Percentiles rank a stretch among this genome's conserved stretches.
Conservation (phyloP, 768 basidiomycete species). For the Cystofilobasidium bisporidii region DNA sequence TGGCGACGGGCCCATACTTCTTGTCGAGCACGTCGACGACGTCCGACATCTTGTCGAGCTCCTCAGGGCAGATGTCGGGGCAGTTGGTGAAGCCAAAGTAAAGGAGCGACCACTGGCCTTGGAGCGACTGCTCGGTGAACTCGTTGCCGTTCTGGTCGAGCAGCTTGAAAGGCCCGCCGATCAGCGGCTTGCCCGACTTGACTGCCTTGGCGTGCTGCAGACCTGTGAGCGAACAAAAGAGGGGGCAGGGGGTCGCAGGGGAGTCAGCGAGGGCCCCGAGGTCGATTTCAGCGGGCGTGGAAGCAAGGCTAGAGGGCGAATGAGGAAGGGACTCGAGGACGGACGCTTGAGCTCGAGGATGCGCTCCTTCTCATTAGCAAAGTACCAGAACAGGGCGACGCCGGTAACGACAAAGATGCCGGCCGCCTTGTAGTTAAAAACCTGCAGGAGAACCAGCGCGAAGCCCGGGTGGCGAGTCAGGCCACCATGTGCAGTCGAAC, state of each 20-base stretch:
- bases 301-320: background rate
- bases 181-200: slow-evolving; percentile 70
- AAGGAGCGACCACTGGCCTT: slow-evolving; percentile 72
- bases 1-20: slow-evolving; percentile 57
- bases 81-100: slow-evolving; percentile 98
- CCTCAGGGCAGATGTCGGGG: slow-evolving; percentile 96
- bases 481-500: background rate
- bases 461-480: background rate
- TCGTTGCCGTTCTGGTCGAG: slow-evolving; percentile 46
- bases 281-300: no score
- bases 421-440: slow-evolving; percentile 74
- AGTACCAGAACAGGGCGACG: slow-evolving; percentile 73
- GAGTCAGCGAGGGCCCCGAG: no score
- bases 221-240: slow-evolving; percentile 44
- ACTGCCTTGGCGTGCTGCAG: slow-evolving; percentile 56
- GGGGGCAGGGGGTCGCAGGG: background rate
- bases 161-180: slow-evolving; percentile 84
- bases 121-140: slow-evolving; percentile 73
- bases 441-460: background rate
- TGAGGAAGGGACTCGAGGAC: slow-evolving; percentile 30
- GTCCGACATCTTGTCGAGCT: slow-evolving; percentile 84
- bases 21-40: slow-evolving; percentile 65
- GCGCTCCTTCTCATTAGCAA: slow-evolving; percentile 72
- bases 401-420: slow-evolving; percentile 75
- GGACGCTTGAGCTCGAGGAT: slow-evolving; percentile 65